These are phyloP conservation scores for Tulasnella sp. DNA, from an alignment of 768 basidiomycete genomes.

Conservation along the genomic window DNA sequence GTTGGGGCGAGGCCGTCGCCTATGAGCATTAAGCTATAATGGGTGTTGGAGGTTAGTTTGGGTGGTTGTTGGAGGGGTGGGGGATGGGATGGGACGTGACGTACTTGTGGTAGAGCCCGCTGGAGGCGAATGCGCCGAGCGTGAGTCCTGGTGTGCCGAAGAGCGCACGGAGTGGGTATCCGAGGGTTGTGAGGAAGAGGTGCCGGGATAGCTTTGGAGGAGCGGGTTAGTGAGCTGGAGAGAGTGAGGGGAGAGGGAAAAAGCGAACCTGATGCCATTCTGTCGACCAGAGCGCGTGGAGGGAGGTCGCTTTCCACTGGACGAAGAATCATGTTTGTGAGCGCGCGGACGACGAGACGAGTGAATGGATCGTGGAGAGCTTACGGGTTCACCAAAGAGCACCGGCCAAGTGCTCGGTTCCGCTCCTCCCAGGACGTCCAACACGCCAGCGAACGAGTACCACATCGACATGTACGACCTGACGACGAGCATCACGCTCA, in stretches of 20 bases:
- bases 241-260: background rate
- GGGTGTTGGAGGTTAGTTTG: background rate
- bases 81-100: background rate
- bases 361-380: background rate
- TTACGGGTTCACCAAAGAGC: conserved; percentile 10
- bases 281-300: conserved; percentile 7
- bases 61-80: background rate
- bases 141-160: conserved; percentile 11
- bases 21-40: background rate
- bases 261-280: conserved; percentile 12
- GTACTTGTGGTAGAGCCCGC: conserved; percentile 12
- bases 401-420: conserved; percentile 10
- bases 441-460: conserved; percentile 5
- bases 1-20: conserved; percentile 2
- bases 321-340: background rate
- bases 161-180: conserved; percentile 9
- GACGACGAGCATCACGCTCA: conserved; percentile 4
- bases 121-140: conserved; percentile 10
- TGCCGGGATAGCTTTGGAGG: conserved; percentile 6
- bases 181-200: conserved; percentile 11
- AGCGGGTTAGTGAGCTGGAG: background rate
- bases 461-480: background rate
- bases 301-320: conserved; percentile 2
- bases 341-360: background rate
- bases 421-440: background rate